Conservation (phyloP, 345 rosid genomes). For the Boechera retrofracta region DNA sequence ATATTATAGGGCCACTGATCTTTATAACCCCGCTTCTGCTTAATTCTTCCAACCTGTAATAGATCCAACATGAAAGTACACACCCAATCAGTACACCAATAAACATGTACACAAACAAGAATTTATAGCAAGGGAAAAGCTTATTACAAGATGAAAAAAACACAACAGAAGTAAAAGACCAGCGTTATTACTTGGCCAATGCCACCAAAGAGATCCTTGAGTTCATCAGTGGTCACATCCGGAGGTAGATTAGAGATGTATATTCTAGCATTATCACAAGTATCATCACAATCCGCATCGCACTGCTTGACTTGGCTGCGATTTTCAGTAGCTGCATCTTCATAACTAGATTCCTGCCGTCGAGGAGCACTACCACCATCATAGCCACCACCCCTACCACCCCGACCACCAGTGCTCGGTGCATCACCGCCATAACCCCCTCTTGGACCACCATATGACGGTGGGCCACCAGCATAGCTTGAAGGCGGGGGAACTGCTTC, state of each 20-base stretch:
- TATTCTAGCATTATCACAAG: slow-evolving; percentile 91
- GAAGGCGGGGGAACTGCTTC: slow-evolving; percentile 90
- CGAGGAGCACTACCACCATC: slow-evolving; percentile 64
- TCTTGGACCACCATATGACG: slow-evolving; percentile 75
- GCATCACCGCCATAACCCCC: slow-evolving; percentile 71
- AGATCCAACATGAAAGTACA: slow-evolving; percentile 13
- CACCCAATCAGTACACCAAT: slow-evolving; percentile 27
- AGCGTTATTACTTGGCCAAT: slow-evolving; percentile 85
- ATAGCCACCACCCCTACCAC: slow-evolving; percentile 69
- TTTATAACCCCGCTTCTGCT: slow-evolving; percentile 96
- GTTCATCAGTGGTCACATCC: slow-evolving; percentile 87
- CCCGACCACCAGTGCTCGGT: slow-evolving; percentile 52
- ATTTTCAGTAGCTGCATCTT: slow-evolving; percentile 52
- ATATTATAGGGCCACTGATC: slow-evolving; percentile 99
- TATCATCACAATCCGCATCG: slow-evolving; percentile 76
- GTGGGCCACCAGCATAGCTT: slow-evolving; percentile 86
- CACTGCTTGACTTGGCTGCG: slow-evolving; percentile 80
- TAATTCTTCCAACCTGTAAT: slow-evolving; percentile 85
- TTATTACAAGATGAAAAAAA: neutral
- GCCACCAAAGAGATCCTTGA: slow-evolving; percentile 94
- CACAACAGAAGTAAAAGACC: slow-evolving; percentile 41
- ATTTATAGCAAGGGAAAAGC: slow-evolving; percentile 4
- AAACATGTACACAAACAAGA: slow-evolving; percentile 10
- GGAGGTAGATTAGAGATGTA: slow-evolving; percentile 96
- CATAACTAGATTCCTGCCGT: slow-evolving; percentile 59